A percentile compares a stretch with the other conserved stretches of the same genome.
Conservation (phyloP, 2,329 filamentous ascomycete genomes). For the Colletotrichum sp. region DNA sequence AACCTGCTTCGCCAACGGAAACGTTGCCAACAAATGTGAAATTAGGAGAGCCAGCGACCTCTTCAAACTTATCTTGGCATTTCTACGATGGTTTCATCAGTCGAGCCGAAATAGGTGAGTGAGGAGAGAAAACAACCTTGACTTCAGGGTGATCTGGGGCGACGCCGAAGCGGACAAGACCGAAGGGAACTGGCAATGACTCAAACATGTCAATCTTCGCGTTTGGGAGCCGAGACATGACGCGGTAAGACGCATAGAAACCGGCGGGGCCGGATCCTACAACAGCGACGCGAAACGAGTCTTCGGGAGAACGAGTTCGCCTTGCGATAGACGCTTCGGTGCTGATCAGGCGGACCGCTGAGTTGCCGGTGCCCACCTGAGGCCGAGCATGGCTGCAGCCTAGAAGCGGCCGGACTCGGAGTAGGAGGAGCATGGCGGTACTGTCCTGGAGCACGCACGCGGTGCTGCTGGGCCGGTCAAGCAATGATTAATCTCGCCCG, state of each 20-base stretch:
- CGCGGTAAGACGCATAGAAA: conserved; percentile 89
- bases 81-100: conserved; percentile 61
- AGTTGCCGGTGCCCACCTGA: not conserved
- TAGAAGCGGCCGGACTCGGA: not conserved
- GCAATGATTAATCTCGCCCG: not conserved
- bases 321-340: not conserved
- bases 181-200: conserved; percentile 88
- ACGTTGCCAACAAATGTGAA: conserved; percentile 95
- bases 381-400: not conserved
- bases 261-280: conserved; percentile 94
- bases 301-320: conserved; percentile 11
- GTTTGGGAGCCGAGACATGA: conserved; percentile 76
- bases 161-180: conserved; percentile 90
- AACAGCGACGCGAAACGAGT: conserved; percentile 79
- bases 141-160: conserved; percentile 99
- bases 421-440: not conserved
- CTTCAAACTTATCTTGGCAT: conserved; percentile 90
- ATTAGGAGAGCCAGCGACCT: conserved; percentile 80
- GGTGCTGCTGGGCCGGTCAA: not conserved
- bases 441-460: not conserved
- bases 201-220: conserved; percentile 95
- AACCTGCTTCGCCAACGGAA: conserved; percentile 66
- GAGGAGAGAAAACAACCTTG: conserved; percentile 68
- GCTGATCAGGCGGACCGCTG: not conserved
- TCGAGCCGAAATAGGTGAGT: not conserved